Evolutionary conservation across 2,329 filamentous ascomycete genomes (phyloP).

Genomic region (Epichloe sylvatica): DNA sequence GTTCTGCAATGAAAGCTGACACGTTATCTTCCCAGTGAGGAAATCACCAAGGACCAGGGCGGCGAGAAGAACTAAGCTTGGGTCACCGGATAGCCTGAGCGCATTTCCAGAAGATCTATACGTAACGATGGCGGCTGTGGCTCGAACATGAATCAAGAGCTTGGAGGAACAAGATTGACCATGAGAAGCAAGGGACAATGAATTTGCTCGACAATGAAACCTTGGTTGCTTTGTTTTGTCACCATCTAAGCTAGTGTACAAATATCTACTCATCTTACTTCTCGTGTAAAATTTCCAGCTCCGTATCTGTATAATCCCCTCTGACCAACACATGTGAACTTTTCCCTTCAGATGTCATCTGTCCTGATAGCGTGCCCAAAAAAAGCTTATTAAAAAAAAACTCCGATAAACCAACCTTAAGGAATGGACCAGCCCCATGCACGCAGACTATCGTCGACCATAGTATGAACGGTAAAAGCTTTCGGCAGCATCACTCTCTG

Average conservation of each 20-base stretch:
- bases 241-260: constrained; percentile 26
- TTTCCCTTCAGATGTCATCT: constrained; percentile 1
- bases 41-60: constrained; percentile 58
- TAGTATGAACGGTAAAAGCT: constrained; percentile 85
- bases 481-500: constrained; percentile 61
- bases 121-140: not conserved
- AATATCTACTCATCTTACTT: constrained; percentile 15
- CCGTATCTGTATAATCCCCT: constrained; percentile 3
- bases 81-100: not conserved
- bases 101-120: not conserved
- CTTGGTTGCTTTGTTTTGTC: constrained; percentile 10
- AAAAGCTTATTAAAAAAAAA: not conserved
- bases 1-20: constrained; percentile 1
- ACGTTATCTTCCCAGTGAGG: constrained; percentile 43
- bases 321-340: constrained; percentile 5
- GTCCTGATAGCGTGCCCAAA: not conserved
- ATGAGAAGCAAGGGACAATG: constrained; percentile 6
- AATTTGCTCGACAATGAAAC: constrained; percentile 8
- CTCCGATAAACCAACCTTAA: constrained; percentile 1
- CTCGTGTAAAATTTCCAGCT: constrained; percentile 8
- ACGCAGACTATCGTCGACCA: constrained; percentile 45
- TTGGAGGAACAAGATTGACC: not conserved
- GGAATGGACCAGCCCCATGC: not conserved
- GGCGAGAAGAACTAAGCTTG: constrained; percentile 47
- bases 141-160: not conserved